Evolutionary conservation across 306 rosid species (phyloP).

Genomic region (Quercus berberidifolia): DNA sequence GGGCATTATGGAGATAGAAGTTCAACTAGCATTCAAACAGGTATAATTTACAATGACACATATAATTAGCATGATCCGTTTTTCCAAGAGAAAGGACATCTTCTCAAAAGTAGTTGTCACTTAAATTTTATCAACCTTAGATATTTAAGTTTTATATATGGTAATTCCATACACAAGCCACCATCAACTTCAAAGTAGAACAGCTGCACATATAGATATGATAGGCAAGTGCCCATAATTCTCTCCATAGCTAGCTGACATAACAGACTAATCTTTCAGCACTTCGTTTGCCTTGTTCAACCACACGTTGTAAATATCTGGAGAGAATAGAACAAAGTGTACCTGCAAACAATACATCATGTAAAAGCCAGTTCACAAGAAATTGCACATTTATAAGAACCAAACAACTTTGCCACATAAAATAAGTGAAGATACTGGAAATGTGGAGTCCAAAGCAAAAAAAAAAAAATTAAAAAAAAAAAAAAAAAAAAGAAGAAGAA

Average conservation of each 20-base stretch:
- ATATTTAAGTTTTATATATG: background rate
- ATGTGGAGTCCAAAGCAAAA: background rate
- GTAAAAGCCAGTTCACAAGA: slow-evolving; percentile 13
- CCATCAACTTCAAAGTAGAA: background rate
- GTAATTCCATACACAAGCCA: background rate
- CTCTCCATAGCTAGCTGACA: background rate
- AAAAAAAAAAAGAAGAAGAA: too few species aligned
- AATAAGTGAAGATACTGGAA: background rate
- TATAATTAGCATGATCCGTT: background rate
- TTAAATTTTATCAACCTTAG: background rate
- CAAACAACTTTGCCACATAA: background rate
- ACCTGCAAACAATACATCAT: slow-evolving; percentile 48
- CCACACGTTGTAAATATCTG: slow-evolving; percentile 62
- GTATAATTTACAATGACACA: background rate
- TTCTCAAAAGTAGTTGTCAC: background rate
- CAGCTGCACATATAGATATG: background rate
- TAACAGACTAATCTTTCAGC: slow-evolving; percentile 35
- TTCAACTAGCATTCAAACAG: background rate
- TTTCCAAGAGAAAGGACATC: background rate
- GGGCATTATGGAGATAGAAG: background rate
- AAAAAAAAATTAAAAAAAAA: background rate
- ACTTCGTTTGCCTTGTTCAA: slow-evolving; percentile 53
- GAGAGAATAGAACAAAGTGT: slow-evolving; percentile 61
- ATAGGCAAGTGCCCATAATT: background rate
- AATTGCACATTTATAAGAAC: background rate